phyloP scores from a whole-genome alignment of 345 rosid species.

The Populus alba region DNA sequence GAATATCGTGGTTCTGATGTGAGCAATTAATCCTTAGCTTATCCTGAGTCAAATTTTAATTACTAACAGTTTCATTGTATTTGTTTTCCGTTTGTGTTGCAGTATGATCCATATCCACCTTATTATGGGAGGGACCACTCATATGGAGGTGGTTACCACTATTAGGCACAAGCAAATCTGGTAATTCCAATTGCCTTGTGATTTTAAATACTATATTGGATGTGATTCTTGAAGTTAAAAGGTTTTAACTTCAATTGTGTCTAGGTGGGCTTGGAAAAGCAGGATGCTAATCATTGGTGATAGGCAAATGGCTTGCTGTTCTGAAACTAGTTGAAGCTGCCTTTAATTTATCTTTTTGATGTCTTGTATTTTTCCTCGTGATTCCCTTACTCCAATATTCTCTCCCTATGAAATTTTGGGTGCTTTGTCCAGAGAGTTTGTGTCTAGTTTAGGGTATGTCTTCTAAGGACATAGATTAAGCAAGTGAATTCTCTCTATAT shows the following conservation, averaged over 20 bases:
- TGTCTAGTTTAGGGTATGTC: conserved; percentile 31
- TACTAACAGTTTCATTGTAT: conserved; percentile 7
- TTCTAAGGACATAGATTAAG: conserved; percentile 27
- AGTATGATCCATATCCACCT: conserved; percentile 44
- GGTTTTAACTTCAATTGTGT: conserved; percentile 19
- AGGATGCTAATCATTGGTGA: conserved; percentile 25
- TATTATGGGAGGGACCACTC: conserved; percentile 39
- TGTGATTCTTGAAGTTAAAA: conserved; percentile 1
- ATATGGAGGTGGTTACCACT: conserved; percentile 47
- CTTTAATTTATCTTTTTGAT: not conserved
- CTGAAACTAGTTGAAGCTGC: conserved; percentile 16
- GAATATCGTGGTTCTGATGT: conserved; percentile 51
- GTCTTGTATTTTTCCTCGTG: conserved; percentile 3
- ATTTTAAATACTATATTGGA: not conserved
- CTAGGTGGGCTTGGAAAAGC: conserved; percentile 40
- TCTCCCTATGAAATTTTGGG: not conserved
- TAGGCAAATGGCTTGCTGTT: conserved; percentile 34
- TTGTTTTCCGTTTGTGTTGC: conserved; percentile 21
- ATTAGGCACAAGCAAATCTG: conserved; percentile 25
- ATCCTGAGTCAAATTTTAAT: conserved; percentile 1
- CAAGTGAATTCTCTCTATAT: conserved; percentile 9
- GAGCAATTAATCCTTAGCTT: conserved; percentile 26
- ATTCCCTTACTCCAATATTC: not conserved
- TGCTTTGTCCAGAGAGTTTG: conserved; percentile 3
- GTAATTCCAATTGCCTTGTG: conserved; percentile 25